Base-by-base conservation (phyloP, 2,329 filamentous ascomycete genomes). In the Eutypa lata region DNA sequence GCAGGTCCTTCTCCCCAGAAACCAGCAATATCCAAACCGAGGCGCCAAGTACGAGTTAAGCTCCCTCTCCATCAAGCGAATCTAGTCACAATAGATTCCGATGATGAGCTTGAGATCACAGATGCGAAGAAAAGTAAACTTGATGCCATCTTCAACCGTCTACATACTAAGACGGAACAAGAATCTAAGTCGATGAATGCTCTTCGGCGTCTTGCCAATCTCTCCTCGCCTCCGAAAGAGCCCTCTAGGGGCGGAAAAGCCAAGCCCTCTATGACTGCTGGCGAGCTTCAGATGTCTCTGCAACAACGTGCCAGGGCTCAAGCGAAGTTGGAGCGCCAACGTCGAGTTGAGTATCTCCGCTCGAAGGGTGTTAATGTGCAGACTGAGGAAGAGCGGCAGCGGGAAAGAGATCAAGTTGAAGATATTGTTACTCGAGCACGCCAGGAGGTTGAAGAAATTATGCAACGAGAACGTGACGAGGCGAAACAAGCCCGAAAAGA, bases 391-490 rank as follows among this genome's bases (percentile, higher is more conserved):
- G 92, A 99, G 68, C 84, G 90, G 19, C 89, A 92, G 65, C 83
- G 84, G 33, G 88, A 96, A 67, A 84, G 91, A 69, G 85, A 89
- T 53, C 85, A 92, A 54, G 84, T 96, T 13, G 94, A 97, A 61
- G 88, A 97, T 64, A 81, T 97, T 55, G 83, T 97, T 24, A 88
- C 93, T 47, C 91, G 87, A 63, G 93, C 92, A 19, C 81, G 91
- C 53, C 79, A 85, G 56, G 90, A 97, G 66, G 92, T 87, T 2
- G 82, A 89, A 44, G 86, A 88, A 60, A 86, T 97, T 48, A 88
- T 87, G 71, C 84, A 88, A 62, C 78, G 84, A 47, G 94, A 99
- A 72, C 85, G 85, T 57, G 87, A 82, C 26, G 85, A 83, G 44
- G 84, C 84, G 0, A 93, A 89, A 72, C 84, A 85, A 64, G 80